Conservation (phyloP, 768 basidiomycete genomes). For the Trametes meyenii region DNA sequence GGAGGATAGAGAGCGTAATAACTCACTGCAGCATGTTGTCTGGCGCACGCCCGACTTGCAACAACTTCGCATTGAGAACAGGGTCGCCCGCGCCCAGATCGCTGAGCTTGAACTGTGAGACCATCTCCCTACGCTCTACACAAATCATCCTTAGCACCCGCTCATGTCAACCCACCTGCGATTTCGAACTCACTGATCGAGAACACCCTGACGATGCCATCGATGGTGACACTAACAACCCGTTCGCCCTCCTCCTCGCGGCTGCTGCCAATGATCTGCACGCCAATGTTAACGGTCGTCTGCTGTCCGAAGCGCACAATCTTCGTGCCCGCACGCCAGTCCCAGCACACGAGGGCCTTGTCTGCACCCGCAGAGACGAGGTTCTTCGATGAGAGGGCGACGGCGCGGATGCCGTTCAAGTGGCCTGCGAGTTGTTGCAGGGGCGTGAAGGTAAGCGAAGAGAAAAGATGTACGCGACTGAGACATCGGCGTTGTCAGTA, state of each 20-base stretch:
- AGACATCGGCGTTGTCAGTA: not conserved
- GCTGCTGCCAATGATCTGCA: slow-evolving; percentile 69
- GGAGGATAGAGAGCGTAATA: slow-evolving; percentile 14
- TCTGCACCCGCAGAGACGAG: slow-evolving; percentile 85
- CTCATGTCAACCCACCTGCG: not conserved
- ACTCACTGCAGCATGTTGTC: slow-evolving; percentile 86
- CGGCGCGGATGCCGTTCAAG: slow-evolving; percentile 87
- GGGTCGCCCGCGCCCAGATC: slow-evolving; percentile 75
- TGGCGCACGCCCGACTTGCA: slow-evolving; percentile 77
- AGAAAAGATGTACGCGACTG: slow-evolving; percentile 88
- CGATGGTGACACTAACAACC: slow-evolving; percentile 89
- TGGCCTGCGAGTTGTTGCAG: slow-evolving; percentile 85
- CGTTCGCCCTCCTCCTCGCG: slow-evolving; percentile 69
- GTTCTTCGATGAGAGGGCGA: slow-evolving; percentile 82
- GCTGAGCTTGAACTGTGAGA: slow-evolving; percentile 86
- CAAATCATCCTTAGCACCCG: slow-evolving; percentile 25
- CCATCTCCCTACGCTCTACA: slow-evolving; percentile 77
- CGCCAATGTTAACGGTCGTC: slow-evolving; percentile 89
- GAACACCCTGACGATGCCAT: slow-evolving; percentile 88
- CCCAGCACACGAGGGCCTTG: slow-evolving; percentile 82
- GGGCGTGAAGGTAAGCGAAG: slow-evolving; percentile 81
- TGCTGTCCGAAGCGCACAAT: slow-evolving; percentile 91
- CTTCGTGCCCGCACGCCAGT: slow-evolving; percentile 88
- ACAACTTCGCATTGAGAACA: slow-evolving; percentile 63
- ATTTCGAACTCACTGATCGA: slow-evolving; percentile 70